Base-by-base conservation (phyloP, 2,329 filamentous ascomycete species). In the Pyrenochaeta sp. region DNA sequence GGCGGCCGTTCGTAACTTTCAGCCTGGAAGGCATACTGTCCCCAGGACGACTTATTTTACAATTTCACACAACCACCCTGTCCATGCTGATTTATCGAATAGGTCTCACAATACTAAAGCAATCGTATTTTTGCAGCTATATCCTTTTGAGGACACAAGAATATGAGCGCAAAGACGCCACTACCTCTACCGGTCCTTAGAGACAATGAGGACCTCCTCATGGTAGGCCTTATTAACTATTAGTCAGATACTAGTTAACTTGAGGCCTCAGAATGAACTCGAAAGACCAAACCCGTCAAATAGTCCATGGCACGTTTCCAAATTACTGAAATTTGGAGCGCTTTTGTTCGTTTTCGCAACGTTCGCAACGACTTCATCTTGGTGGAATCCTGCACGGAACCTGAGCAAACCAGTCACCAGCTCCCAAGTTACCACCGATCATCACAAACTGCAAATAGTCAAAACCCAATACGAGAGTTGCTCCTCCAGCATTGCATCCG, bases 401-500 rank as follows among this genome's bases (percentile, higher is more conserved):
- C 8, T 10, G 12, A 22, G 4, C 13, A 42, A 4, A 42, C 39
- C 39, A 5, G 2, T 24, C 39, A 8, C 6, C 4, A 42, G 15
- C 39, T 22, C 39, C 22, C 39, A 22, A 19, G 22, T 22, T 9
- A 42, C 39, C 39, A 5, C 22, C n/a, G 3, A 8, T 42, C 39
- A 22, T 42, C 39, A 12, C 39, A 24, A 42, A 19, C 8, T 42
- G 6, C n/a, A 8, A 42, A 22, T 6, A 15, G n/a, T 15, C 22
- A 42, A 42, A 6, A 9, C 12, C 5, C 7, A 45, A 28, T 48
- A 49, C 44, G 48, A 58, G 13, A 40, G 46, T 13, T 59, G 56
- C 44, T 25, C 52, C 34, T 42, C 43, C 43, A 25, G 49, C 37
- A 28, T 34, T 52, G 32, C 56, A 32, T 48, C 47, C 22, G 34